Base-by-base conservation (phyloP, 139 green algal species). In the Chlorokybus atmophyticus region DNA sequence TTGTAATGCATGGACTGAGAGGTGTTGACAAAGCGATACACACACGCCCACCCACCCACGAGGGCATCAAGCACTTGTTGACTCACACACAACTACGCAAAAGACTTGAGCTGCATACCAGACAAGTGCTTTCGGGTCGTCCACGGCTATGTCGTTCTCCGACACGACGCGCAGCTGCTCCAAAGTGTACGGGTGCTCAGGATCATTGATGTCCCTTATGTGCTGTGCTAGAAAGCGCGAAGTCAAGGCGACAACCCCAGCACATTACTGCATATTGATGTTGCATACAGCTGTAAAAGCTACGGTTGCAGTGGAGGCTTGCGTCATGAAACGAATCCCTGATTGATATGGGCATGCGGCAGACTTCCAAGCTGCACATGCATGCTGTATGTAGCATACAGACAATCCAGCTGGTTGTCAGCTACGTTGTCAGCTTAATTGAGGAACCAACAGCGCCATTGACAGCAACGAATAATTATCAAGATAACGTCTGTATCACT, bases 161-260 rank as follows among this genome's bases (percentile, higher is more conserved):
- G 31, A 59, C 40, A 75, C 54, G 32, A 75, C 67, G 31, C 85
- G 81, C 1, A 98, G 74, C 75, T 96, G 84, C 74, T 99, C 91
- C 29, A 99, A 62, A 2, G 83, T 85, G 75, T 97, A 94, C 0
- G 91, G 91, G 49, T 99, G 91, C 77, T 99, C 91, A 0, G 91
- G 91, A 51, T 99, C 91, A 3, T 62, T 85, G 29, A 99, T 94
- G 75, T 97, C 86, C 1, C 62, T 40, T 1, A 80, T 57, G 56
- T 79, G 57, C 56, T 71, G 63, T 71, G 57, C 49, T 44, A 25
- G 35, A 44, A 10, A 44, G 10, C 10, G 38, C 39, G 14, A 32
- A 8, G 24, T 55, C 24, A 55, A 55, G 48, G 48, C 14, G 48
- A n/a, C 39, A 47, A 47, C 19, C 19, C 19, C 39, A 47, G n/a